phyloP scores from a whole-genome alignment of 208 protist species.

The Spongospora subterranea region DNA sequence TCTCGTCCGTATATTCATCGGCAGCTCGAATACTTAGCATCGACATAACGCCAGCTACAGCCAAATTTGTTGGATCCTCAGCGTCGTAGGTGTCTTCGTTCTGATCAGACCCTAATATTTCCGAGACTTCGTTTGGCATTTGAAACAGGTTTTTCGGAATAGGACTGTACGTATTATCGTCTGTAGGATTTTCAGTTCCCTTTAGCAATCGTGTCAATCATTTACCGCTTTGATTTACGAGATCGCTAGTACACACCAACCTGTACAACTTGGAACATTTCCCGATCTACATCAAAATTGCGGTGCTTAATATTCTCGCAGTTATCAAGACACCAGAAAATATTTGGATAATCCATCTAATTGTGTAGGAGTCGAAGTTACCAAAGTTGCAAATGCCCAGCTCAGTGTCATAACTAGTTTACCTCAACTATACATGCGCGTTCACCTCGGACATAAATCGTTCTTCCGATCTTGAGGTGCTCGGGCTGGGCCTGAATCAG shows the following conservation, averaged over 20 bases:
- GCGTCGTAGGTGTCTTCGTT: background rate
- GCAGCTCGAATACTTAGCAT: background rate
- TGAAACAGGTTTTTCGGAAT: background rate
- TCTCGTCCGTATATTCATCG: background rate
- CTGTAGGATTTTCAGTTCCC: background rate
- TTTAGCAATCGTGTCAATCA: background rate
- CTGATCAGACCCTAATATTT: background rate
- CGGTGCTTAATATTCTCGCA: slow-evolving; percentile 3
- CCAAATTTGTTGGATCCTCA: background rate
- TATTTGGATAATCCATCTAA: slow-evolving; percentile 41
- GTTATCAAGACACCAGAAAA: slow-evolving; percentile 48
- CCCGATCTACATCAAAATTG: slow-evolving; percentile 13
- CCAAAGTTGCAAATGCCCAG: background rate
- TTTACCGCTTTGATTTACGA: background rate
- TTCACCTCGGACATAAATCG: slow-evolving; percentile 12
- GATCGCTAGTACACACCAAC: background rate
- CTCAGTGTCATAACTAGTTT: background rate
- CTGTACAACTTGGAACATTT: slow-evolving; percentile 51
- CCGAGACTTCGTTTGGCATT: background rate
- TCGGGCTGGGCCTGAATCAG: slow-evolving; percentile 16
- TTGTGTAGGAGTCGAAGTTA: background rate
- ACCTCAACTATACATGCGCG: slow-evolving; percentile 35
- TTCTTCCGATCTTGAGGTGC: slow-evolving; percentile 23
- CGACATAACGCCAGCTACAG: background rate
- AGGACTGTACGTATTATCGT: background rate